Conservation (phyloP, 2,329 filamentous ascomycete species). For the Hymenoscyphus fraxineus region DNA sequence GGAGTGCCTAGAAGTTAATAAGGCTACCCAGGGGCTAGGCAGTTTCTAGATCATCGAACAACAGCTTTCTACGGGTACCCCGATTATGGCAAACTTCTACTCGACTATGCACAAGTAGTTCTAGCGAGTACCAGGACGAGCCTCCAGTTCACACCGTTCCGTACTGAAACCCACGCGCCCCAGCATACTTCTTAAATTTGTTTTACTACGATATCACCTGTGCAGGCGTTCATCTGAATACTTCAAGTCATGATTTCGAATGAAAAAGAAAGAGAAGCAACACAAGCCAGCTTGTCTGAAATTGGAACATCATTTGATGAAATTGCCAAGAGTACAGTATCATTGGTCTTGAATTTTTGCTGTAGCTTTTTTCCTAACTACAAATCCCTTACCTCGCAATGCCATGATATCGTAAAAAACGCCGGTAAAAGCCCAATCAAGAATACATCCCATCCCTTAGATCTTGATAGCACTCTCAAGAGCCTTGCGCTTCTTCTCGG, state of each 20-base stretch:
- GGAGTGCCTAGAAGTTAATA: no score
- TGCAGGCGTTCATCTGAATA: no score
- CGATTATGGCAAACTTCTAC: no score
- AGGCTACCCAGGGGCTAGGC: no score
- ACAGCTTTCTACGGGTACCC: no score
- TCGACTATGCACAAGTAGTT: no score
- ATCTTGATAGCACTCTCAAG: constrained; percentile 96
- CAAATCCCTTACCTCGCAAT: constrained; percentile 27
- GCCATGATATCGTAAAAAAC: constrained; percentile 36
- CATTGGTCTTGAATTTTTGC: constrained; percentile 35
- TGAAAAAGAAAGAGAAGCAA: neutral
- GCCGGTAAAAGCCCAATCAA: constrained; percentile 24
- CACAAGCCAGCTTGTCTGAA: neutral
- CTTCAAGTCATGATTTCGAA: neutral
- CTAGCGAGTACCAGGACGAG: no score
- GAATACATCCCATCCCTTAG: constrained; percentile 50
- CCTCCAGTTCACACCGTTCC: no score
- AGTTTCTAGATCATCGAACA: no score
- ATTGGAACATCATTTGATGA: constrained; percentile 3
- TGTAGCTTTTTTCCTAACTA: constrained; percentile 31
- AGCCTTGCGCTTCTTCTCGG: constrained; percentile 73
- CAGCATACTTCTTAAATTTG: no score
- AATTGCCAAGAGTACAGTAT: constrained; percentile 31
- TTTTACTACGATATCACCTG: no score
- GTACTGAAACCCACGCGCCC: no score